Percentiles rank a stretch among this genome's conserved stretches.
Conservation (phyloP, 768 basidiomycete species). For the Lactarius evosmus region DNA sequence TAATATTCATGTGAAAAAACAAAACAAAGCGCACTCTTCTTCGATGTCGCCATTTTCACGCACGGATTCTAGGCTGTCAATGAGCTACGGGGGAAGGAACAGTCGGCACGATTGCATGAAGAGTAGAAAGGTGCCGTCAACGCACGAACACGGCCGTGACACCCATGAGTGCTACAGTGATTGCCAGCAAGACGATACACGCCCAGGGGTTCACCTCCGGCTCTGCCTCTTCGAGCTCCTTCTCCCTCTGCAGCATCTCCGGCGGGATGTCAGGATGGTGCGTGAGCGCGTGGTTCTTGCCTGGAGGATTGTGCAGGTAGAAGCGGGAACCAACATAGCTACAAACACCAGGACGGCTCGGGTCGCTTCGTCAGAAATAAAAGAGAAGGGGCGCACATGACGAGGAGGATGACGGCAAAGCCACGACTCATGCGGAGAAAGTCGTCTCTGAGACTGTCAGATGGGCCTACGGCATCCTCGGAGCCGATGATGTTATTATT, state of each 20-base stretch:
- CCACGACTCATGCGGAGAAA: conserved; percentile 66
- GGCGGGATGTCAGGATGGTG: conserved; percentile 42
- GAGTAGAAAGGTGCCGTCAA: not conserved
- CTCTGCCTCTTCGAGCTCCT: conserved; percentile 43
- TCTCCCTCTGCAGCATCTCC: conserved; percentile 35
- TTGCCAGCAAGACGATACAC: conserved; percentile 48
- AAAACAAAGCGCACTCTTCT: conserved; percentile 51
- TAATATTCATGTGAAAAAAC: not conserved
- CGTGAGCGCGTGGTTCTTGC: conserved; percentile 46
- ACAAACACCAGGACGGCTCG: not conserved
- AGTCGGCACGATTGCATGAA: not conserved
- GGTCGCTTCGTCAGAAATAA: not conserved
- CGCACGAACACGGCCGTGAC: conserved; percentile 68
- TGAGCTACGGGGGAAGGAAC: conserved; percentile 42
- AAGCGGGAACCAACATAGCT: conserved; percentile 68
- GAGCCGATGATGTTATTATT: conserved; percentile 31
- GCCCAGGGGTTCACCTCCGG: conserved; percentile 65
- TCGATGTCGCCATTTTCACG: conserved; percentile 42
- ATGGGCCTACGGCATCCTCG: conserved; percentile 34
- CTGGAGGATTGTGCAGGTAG: conserved; percentile 69
- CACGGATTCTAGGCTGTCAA: conserved; percentile 60
- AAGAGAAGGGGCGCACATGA: conserved; percentile 44
- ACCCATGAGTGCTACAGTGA: conserved; percentile 60
- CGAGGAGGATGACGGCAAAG: conserved; percentile 56
- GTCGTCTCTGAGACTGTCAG: conserved; percentile 43